Base-by-base conservation (phyloP, 83 land plant genomes). In the Picea abies region DNA sequence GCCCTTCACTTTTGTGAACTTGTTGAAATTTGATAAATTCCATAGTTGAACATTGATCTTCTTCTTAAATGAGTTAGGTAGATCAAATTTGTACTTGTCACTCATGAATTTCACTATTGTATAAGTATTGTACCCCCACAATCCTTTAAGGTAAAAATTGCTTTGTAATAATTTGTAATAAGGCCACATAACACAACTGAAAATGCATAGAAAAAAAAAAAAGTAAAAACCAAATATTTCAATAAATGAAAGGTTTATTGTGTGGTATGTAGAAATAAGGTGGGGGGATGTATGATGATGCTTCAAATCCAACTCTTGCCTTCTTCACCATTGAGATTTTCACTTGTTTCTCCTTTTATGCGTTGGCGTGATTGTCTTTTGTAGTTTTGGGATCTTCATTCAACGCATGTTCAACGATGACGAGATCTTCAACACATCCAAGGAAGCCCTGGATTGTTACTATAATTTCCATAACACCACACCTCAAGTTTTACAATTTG, bases 81-180 rank as follows among this genome's bases (percentile, higher is more conserved):
- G 94, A 4, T 52, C 88, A 7, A 84, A 72, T 68, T 87, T 89
- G 90, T 94, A 91, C 81, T 94, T 90, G 88, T 89, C 90, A 83
- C 91, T 96, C 83, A 96, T 85, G 89, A 84, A 85, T 85, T 96
- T 94, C 8, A 96, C 96, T 23, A 96, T 96, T 15, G 98, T 97
- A 75, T 90, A 85, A 17, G 90, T 88, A 63, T 98, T 96, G 35
- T 94, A 2, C 98, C 98, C 11, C 87, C 88, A 75, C 85, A 90
- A 86, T 94, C 98, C 64, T 93, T 85, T 81, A 96, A 82, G 0
- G 94, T 86, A 82, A 82, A 4, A 22, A 96, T 82, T 6, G 97
- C 97, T 78, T 96, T 98, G 73, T 90, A 4, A 94, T 90, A 97
- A 96, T 96, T 96, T 96, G 84, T 58, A 61, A 39, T 12, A 76